Conservation (phyloP, 73 alveolate genomes). For the Paramecium biaurelia region DNA sequence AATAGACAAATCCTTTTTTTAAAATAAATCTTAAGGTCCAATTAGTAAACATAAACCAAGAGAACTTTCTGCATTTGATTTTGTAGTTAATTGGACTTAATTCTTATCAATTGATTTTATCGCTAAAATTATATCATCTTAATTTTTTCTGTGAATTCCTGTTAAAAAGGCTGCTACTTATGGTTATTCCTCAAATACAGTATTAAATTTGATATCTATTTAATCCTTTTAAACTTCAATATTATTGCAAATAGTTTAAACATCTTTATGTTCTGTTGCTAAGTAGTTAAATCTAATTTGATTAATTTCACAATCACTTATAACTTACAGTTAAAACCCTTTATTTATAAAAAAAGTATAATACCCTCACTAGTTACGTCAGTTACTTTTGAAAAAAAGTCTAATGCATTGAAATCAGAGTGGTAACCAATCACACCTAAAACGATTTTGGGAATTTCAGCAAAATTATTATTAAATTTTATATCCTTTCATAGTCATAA, state of each 20-base stretch:
- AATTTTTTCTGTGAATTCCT: neutral
- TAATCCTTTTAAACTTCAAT: neutral
- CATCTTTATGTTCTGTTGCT: neutral
- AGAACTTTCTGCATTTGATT: neutral
- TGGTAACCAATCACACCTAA: neutral
- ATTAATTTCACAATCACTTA: neutral
- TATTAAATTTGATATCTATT: neutral
- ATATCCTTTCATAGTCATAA: neutral
- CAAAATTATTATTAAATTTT: neutral
- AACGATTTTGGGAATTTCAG: neutral
- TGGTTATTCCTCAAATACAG: neutral
- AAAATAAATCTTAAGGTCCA: neutral
- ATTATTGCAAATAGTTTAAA: neutral
- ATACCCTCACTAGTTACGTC: neutral
- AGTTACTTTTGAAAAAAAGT: neutral
- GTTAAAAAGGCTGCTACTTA: neutral
- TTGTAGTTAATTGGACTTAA: neutral
- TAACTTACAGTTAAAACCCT: neutral
- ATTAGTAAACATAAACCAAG: neutral
- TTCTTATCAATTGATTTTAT: neutral
- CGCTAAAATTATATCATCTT: neutral
- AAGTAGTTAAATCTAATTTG: neutral
- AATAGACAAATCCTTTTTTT: neutral
- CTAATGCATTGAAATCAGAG: neutral
- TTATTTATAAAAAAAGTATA: neutral